These are phyloP conservation scores for Trichoderma afroharzianum DNA, from an alignment of 2,329 filamentous ascomycete species.

Conservation along the genomic window DNA sequence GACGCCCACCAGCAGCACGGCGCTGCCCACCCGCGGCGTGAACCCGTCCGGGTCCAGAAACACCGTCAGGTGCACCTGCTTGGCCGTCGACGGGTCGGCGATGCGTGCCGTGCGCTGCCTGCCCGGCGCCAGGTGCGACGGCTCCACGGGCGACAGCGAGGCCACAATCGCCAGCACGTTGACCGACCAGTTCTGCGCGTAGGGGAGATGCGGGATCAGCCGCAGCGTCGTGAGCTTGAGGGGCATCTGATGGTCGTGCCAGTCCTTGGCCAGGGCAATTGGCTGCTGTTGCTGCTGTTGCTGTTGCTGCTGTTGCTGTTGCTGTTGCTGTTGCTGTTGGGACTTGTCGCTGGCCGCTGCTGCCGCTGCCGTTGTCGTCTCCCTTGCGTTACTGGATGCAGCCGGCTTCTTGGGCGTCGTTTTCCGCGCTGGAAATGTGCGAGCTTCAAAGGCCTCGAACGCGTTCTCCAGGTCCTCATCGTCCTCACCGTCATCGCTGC, in stretches of 20 bases:
- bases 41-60: constrained; percentile 53
- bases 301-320: no score
- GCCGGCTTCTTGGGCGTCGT: constrained; percentile 6
- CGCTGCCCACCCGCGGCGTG: constrained; percentile 43
- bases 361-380: no score
- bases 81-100: constrained; percentile 48
- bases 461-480: constrained; percentile 31
- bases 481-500: neutral
- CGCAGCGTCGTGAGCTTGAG: constrained; percentile 51
- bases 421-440: constrained; percentile 27
- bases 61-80: constrained; percentile 51
- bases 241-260: constrained; percentile 40
- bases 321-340: neutral
- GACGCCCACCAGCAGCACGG: constrained; percentile 50
- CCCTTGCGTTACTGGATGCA: neutral
- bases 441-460: constrained; percentile 37
- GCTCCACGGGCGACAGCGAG: constrained; percentile 45
- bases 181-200: constrained; percentile 56
- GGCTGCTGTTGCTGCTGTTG: constrained; percentile 24
- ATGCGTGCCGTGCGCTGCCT: constrained; percentile 52
- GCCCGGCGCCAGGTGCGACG: constrained; percentile 47
- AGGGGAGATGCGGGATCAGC: constrained; percentile 50
- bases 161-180: constrained; percentile 52
- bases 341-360: neutral
- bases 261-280: constrained; percentile 39